A percentile compares a stretch with the other conserved stretches of the same genome.
phyloP scores from a whole-genome alignment of 176 grass and related monocot genomes.

The Echinochloa phyllopogon region DNA sequence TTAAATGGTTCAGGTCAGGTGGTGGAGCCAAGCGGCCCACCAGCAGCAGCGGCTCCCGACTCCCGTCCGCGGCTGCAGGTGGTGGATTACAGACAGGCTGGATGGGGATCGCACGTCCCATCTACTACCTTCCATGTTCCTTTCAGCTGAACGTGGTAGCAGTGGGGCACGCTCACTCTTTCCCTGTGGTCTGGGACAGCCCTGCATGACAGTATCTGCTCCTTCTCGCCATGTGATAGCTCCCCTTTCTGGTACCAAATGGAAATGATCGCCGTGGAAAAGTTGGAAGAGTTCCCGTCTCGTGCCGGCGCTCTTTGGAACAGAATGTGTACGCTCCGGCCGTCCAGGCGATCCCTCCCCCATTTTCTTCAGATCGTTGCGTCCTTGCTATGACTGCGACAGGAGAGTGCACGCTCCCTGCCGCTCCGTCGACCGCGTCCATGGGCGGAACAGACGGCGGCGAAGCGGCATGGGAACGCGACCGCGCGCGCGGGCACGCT shows the following conservation, averaged over 20 bases:
- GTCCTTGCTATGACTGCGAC: not conserved
- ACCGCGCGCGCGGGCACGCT: not conserved
- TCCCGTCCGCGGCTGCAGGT: not conserved
- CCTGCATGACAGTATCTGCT: conserved; percentile 32
- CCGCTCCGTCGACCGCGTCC: not conserved
- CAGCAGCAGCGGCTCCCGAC: no score
- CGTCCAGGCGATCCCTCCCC: not conserved
- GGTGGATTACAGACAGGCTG: conserved; percentile 35
- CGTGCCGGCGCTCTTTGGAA: not conserved
- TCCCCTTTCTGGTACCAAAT: conserved; percentile 41
- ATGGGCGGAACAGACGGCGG: not conserved
- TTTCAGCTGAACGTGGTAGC: conserved; percentile 29
- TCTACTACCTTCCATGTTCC: not conserved
- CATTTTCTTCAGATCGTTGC: not conserved
- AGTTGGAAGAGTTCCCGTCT: not conserved
- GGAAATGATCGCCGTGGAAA: conserved; percentile 25
- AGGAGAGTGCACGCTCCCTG: not conserved
- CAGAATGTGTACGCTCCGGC: conserved; percentile 9
- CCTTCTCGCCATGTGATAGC: conserved; percentile 24
- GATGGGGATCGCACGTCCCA: not conserved
- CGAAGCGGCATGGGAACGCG: not conserved
- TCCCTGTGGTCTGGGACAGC: conserved; percentile 31
- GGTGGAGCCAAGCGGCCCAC: not conserved
- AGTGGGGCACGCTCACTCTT: conserved; percentile 21
- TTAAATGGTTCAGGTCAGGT: not conserved